Conservation (phyloP, 164 flowering plant species). For the Pachysandra terminalis region DNA sequence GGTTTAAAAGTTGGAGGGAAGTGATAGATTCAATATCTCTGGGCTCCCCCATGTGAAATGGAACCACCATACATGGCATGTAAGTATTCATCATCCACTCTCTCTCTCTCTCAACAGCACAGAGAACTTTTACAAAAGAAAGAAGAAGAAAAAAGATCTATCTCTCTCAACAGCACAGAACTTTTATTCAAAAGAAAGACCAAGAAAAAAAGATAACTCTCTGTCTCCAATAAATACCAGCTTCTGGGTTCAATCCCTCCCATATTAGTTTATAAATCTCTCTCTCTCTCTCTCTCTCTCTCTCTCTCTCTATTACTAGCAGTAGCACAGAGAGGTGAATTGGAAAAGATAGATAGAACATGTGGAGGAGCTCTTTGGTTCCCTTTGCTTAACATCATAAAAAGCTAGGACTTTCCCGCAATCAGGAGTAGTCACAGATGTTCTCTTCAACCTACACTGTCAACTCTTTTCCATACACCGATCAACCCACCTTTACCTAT, state of each 20-base stretch:
- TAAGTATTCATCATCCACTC: constrained; percentile 18
- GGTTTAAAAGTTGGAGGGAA: constrained; percentile 15
- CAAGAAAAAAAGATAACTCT: constrained; percentile 15
- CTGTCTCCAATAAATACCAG: constrained; percentile 32
- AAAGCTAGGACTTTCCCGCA: constrained; percentile 21
- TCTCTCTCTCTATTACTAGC: background rate
- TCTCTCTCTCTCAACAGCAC: constrained; percentile 19
- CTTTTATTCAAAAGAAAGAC: too few relatives aligned
- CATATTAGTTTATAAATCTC: background rate
- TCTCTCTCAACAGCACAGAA: too few relatives aligned
- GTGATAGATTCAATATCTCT: constrained; percentile 16
- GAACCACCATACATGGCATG: too few relatives aligned
- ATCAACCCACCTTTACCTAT: constrained; percentile 11
- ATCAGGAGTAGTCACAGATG: constrained; percentile 23
- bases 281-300: constrained; percentile 10
- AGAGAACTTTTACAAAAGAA: too few relatives aligned
- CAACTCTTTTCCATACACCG: constrained; percentile 5
- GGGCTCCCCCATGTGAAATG: too few relatives aligned
- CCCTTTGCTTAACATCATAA: background rate
- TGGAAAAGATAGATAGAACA: constrained; percentile 3
- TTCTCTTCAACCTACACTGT: constrained; percentile 25
- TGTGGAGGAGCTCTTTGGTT: too few relatives aligned
- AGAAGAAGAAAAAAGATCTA: too few relatives aligned
- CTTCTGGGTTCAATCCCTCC: background rate
- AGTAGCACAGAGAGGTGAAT: too few relatives aligned